These are phyloP conservation scores for Pholiota adiposa DNA, from an alignment of 1,284 basidiomycete genomes.

Conservation along the genomic window DNA sequence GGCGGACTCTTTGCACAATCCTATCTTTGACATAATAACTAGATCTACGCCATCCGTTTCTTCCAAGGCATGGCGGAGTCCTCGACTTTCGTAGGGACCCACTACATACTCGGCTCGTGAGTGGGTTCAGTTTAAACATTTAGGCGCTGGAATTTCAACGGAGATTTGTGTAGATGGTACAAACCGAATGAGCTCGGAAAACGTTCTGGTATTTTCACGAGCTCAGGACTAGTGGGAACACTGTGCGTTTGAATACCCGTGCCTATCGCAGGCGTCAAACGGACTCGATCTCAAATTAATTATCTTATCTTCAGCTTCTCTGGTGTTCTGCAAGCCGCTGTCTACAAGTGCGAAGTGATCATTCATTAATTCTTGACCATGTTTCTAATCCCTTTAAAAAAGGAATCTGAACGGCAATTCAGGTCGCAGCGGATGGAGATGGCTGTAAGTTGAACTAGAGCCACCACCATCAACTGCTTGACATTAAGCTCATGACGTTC, in stretches of 20 bases:
- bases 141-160: too few species aligned
- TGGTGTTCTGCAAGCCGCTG: slow-evolving; percentile 69
- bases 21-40: slow-evolving; percentile 12
- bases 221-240: slow-evolving; percentile 67
- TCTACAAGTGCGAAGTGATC: slow-evolving; percentile 49
- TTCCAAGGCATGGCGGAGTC: slow-evolving; percentile 76
- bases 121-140: slow-evolving; percentile 26
- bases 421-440: slow-evolving; percentile 71
- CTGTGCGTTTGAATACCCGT: slow-evolving; percentile 43
- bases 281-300: background rate
- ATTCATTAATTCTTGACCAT: slow-evolving; percentile 2
- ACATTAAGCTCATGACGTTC: background rate
- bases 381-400: slow-evolving; percentile 7
- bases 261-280: background rate
- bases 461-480: background rate
- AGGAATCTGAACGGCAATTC: slow-evolving; percentile 63
- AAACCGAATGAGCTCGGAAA: slow-evolving; percentile 71
- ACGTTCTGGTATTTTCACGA: slow-evolving; percentile 73
- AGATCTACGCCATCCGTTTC: slow-evolving; percentile 77
- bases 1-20: slow-evolving; percentile 18
- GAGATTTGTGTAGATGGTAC: slow-evolving; percentile 57
- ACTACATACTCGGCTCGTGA: slow-evolving; percentile 73
- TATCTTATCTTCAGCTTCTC: slow-evolving; percentile 54
- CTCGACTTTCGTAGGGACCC: slow-evolving; percentile 77
- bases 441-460: slow-evolving; percentile 53